Base-by-base conservation (phyloP, 305 asterid species). In the Fraxinus paxiana region DNA sequence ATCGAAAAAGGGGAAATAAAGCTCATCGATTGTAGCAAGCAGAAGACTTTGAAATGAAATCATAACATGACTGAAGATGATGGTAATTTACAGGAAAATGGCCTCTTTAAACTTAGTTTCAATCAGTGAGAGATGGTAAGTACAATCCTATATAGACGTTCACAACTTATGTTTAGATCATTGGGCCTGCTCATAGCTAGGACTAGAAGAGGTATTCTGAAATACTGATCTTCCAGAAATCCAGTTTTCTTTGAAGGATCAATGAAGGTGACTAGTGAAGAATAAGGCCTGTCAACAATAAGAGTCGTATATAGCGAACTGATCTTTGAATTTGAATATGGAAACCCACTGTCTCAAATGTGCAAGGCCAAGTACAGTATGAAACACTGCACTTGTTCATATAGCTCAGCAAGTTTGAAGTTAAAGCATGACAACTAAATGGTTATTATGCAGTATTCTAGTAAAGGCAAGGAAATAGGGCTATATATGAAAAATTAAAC, bases 51-150 rank as follows among this genome's bases (percentile, higher is more conserved):
- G 54, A 59, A 43, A 43, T 54, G 37, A 17, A 12, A 73, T 63
- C 13, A 79, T 76, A 51, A 24, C 22, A 72, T 73, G 48, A 15
- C 33, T 15, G 4, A 28, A 67, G 69, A 30, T 26, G 9, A 18
- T 12, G 76, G 77, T 70, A 76, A 79, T 35, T 69, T 75, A 41
- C 72, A 72, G 74, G 46, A 43, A 71, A 71, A 48, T 71, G 20
- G 30, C 30, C 13, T 41, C 69, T 65, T 83, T 35, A 83, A 46
- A 26, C 30, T 72, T 71, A 51, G 35, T 24, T 61, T 13, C 37
- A 28, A n/a, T 34, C 43, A 8, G 81, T 17, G 56, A 2, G n/a
- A 79, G 75, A 56, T 13, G 63, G 22, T 78, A 71, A 67, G 72
- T 59, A 72, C 17, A 34, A 46, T 67, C 54, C 7, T 56, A 22